phyloP scores from a whole-genome alignment of 495 filamentous ascomycete species.

The Xylaria scruposa region DNA sequence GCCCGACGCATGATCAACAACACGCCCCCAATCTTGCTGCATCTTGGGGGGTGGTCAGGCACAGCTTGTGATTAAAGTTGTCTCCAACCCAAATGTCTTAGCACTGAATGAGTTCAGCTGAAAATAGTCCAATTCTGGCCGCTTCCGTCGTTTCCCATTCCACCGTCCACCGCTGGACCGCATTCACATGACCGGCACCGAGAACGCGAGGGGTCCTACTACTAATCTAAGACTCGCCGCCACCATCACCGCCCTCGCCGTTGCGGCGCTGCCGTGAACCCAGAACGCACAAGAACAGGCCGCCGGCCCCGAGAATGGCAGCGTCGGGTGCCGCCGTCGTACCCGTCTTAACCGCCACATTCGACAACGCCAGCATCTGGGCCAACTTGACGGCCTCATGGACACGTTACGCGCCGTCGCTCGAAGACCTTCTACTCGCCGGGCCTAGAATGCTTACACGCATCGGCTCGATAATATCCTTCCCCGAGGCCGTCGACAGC shows the following conservation, averaged over 20 bases:
- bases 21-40: not conserved
- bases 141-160: not conserved
- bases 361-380: conserved; percentile 50
- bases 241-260: not conserved
- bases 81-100: not conserved
- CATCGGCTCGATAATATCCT: conserved; percentile 63
- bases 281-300: not conserved
- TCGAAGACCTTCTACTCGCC: conserved; percentile 64
- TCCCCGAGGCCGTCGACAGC: conserved; percentile 68
- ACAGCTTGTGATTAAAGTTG: not conserved
- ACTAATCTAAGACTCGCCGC: not conserved
- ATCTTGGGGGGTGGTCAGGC: conserved; percentile 4
- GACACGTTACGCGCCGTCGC: conserved; percentile 53
- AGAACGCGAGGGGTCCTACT: conserved; percentile 4
- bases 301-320: conserved; percentile 30
- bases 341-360: conserved; percentile 26
- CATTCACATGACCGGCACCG: not conserved
- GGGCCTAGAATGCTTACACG: conserved; percentile 69
- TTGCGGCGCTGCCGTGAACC: not conserved
- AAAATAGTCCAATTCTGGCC: not conserved
- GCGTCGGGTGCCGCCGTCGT: conserved; percentile 34
- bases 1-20: conserved; percentile 5
- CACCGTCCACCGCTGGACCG: not conserved
- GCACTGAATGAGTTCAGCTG: not conserved
- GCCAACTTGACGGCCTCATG: conserved; percentile 52